Evolutionary conservation across 106 monocot genomes (phyloP), one percentile per base, ranked within the genome.

Genomic region (Dendrobium officinale): DNA sequence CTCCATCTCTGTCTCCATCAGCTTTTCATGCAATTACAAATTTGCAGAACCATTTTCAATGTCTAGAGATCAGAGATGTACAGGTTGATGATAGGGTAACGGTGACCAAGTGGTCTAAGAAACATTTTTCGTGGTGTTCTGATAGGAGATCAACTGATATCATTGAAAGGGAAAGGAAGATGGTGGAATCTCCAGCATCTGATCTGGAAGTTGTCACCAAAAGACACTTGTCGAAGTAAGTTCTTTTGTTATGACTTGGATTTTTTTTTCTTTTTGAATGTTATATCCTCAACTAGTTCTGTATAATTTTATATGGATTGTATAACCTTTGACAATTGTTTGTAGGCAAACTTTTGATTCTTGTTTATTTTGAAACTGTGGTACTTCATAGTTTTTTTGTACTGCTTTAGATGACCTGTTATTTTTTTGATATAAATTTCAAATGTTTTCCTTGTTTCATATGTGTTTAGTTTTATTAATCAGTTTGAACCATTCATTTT

Each of bases 31-130:
- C 86, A 27, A 85, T 86, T 51, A 83, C 78, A 78, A 86, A 92
- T 55, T 45, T 83, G 33, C 80, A 88, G 22, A 81, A 83, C 64
- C 84, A 87, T 79, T 82, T 84, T 47, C 75, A 86, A 9, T 92
- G 88, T 72, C 24, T 90, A 54, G 96, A 96, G 72, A 84, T 96
- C 29, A 90, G 88, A 42, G 93, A 96, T 86, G 96, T 96, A 24
- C 85, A 93, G 72, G 88, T 96, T 10, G 96, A 96, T 84, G 91
- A 96, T 74, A 77, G 81, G 17, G 96, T 93, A 29, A 96, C 90
- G 41, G 81, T 93, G 45, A 91, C 93, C 5, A 84, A 93, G 73
- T 96, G 96, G 96, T 91, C 93, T n/a, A 96, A 93, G 84, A 91
- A 88, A 79, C 86, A 96, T 42, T 80, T 85, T 16, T 40, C 82